phyloP scores from a whole-genome alignment of 139 green algal genomes.

The Auxenochlorella pyrenoidosa region DNA sequence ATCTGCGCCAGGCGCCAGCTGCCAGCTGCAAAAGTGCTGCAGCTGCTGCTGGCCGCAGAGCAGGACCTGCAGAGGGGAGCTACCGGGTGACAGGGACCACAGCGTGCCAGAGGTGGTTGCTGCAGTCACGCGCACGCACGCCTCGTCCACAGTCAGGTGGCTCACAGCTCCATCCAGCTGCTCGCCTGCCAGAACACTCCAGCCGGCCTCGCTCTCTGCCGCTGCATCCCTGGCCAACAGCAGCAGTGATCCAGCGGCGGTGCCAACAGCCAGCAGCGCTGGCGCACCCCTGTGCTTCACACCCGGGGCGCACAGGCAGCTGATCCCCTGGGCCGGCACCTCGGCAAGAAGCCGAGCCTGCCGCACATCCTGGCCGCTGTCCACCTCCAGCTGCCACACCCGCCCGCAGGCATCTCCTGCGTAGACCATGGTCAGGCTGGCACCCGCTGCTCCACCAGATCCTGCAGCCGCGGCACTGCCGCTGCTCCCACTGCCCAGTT shows the following conservation, averaged over 20 bases:
- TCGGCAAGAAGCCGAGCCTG: slow-evolving; percentile 9
- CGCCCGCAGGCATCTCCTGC: slow-evolving; percentile 8
- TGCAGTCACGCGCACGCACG: neutral
- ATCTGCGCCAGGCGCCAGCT: neutral
- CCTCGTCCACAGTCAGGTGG: neutral
- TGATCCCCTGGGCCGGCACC: slow-evolving; percentile 12
- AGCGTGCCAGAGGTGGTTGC: slow-evolving; percentile 21
- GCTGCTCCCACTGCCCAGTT: neutral
- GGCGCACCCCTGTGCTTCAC: neutral
- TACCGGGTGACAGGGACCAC: neutral
- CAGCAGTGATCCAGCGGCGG: slow-evolving; percentile 11
- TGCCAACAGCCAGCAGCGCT: neutral
- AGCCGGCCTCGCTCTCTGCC: neutral
- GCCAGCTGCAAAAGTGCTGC: neutral
- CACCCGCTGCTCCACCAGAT: too few relatives aligned
- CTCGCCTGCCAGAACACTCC: neutral
- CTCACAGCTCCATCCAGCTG: slow-evolving; percentile 14
- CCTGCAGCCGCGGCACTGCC: too few relatives aligned
- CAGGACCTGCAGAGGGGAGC: neutral
- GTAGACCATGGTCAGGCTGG: neutral
- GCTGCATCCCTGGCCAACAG: neutral
- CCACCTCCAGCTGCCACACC: slow-evolving; percentile 37
- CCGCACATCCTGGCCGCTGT: neutral
- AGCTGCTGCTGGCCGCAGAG: slow-evolving; percentile 29
- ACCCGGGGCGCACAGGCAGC: neutral